Evolutionary conservation across 1,284 basidiomycete species (phyloP), one percentile per base, ranked within the genome.

Genomic region (Salmacisia buchloeana): DNA sequence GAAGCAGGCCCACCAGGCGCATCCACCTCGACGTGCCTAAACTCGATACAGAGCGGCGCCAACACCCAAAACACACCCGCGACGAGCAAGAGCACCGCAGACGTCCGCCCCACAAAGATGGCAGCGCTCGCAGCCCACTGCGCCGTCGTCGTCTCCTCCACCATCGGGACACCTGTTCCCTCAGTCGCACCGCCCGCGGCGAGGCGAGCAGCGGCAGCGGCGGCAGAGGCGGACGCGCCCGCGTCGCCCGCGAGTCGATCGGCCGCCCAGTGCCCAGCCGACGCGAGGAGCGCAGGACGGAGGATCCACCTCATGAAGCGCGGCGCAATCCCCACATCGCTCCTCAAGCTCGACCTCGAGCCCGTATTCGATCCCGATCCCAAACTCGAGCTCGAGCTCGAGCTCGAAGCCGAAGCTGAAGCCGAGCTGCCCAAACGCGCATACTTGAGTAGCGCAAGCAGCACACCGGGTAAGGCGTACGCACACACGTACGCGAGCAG

Each of bases 41-140:
- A 64, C 54, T 74, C 73, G n/a, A 79, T 54, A 62, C 74, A 74
- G 21, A 79, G 61, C 27, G 77, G 77, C 1, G 73, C 66, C 35
- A 74, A 69, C 18, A 69, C 34, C 77, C 77, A 79, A 39, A 72
- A 68, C 21, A 66, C 15, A 15, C 66, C 76, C 7, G 69, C 13
- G 15, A 68, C 59, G 27, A 58, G 38, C 10, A 78, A 9, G 29
- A 66, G 25, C 2, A 65, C 36, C 12, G 73, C 54, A 35, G 72
- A 71, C 7, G 46, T 27, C 12, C 66, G 66, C 0, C 69, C 77
- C 35, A 69, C 63, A 46, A 63, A 60, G 15, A 59, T 59, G 74
- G 41, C 43, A 39, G 62, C 10, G 57, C 49, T 0, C 39, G 34
- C 68, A 67, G 66, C 1, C 59, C 64, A 0, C 34, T 2, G 38